A percentile compares a stretch with the other conserved stretches of the same genome.
phyloP scores from a whole-genome alignment of 495 filamentous ascomycete genomes.

The Daldinia childiae region DNA sequence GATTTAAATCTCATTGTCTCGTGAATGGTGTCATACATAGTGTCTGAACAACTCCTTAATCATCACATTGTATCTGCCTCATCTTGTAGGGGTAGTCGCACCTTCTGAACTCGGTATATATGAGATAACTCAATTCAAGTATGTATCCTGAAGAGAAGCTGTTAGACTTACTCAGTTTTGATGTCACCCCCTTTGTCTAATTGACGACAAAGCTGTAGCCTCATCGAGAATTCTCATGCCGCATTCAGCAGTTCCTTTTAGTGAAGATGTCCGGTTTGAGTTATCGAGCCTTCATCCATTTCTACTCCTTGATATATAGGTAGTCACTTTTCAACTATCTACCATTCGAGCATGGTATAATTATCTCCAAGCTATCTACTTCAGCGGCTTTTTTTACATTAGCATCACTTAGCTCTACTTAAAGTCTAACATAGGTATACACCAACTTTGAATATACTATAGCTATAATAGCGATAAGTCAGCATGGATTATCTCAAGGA shows the following conservation, averaged over 20 bases:
- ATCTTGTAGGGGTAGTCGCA: too few species aligned
- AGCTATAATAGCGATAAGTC: background rate
- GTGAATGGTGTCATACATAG: too few species aligned
- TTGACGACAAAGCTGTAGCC: background rate
- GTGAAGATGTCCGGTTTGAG: background rate
- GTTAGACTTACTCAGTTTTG: background rate
- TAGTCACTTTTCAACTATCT: background rate
- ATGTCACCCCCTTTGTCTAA: background rate
- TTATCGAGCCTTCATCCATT: background rate
- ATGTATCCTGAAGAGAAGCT: too few species aligned
- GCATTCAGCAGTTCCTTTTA: constrained; percentile 5
- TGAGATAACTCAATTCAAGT: background rate
- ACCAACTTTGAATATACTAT: background rate
- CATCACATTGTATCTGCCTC: too few species aligned
- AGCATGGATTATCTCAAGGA: background rate
- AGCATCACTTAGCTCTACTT: background rate
- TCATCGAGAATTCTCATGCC: background rate
- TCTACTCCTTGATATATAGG: background rate
- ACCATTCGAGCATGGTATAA: background rate
- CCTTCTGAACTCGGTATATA: too few species aligned
- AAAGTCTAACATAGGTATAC: too few species aligned
- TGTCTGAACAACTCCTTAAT: too few species aligned
- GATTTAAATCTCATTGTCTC: too few species aligned
- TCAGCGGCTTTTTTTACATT: background rate
- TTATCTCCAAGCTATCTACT: background rate